Evolutionary conservation across 208 protist genomes (phyloP).

Genomic region (Leptomonas pyrrhocoris): DNA sequence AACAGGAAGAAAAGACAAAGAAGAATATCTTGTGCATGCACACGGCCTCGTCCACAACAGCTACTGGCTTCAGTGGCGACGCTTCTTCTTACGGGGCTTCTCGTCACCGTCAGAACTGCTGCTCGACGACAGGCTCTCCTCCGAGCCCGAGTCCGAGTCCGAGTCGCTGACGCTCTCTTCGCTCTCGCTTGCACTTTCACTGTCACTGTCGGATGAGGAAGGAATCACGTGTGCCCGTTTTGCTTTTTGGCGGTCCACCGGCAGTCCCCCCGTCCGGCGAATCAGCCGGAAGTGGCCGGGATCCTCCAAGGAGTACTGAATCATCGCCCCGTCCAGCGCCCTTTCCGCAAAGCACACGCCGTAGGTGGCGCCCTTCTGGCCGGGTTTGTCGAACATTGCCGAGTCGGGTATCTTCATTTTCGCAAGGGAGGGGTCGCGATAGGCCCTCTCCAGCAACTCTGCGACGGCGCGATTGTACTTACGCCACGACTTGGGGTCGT

Average conservation of each 20-base stretch:
- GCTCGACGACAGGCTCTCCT: slow-evolving; percentile 18
- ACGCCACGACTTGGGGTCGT: slow-evolving; percentile 48
- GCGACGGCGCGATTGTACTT: slow-evolving; percentile 52
- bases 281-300: slow-evolving; percentile 40
- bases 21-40: too few species aligned
- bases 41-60: too few species aligned
- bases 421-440: slow-evolving; percentile 19
- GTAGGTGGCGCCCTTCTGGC: slow-evolving; percentile 38
- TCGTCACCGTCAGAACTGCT: slow-evolving; percentile 14
- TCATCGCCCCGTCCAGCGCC: slow-evolving; percentile 47
- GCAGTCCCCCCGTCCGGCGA: slow-evolving; percentile 36
- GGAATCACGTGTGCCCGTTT: slow-evolving; percentile 41
- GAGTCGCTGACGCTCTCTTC: slow-evolving; percentile 25
- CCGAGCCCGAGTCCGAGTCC: slow-evolving; percentile 21
- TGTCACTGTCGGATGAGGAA: slow-evolving; percentile 19
- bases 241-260: slow-evolving; percentile 33
- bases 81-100: slow-evolving; percentile 6
- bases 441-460: slow-evolving; percentile 58
- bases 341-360: slow-evolving; percentile 61
- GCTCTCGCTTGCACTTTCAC: not conserved
- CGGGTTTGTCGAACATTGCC: slow-evolving; percentile 27
- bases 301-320: slow-evolving; percentile 57
- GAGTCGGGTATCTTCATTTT: slow-evolving; percentile 42
- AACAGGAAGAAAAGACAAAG: slow-evolving; percentile 11
- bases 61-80: not conserved